Conservation (phyloP, 176 grass and related monocot species). For the Avena eriantha region DNA sequence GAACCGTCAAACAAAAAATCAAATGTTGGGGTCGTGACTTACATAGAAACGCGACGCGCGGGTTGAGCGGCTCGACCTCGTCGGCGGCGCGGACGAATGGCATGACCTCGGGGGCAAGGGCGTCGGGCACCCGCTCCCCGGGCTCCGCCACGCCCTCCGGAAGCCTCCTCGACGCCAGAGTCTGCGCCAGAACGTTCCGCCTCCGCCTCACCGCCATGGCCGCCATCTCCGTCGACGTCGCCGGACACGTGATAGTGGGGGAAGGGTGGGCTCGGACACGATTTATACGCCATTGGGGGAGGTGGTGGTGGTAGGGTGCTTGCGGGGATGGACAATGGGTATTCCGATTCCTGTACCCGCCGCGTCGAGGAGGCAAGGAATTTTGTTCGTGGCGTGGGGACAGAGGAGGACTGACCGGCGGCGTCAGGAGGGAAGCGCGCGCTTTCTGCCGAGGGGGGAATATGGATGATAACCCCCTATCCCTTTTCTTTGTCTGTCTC, state of each 20-base stretch:
- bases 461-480: too few relatives aligned
- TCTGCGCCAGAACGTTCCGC: slow-evolving; percentile 41
- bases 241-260: not conserved
- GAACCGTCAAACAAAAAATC: not conserved
- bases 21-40: not conserved
- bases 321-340: slow-evolving; percentile 37
- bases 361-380: slow-evolving; percentile 51
- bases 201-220: slow-evolving; percentile 27
- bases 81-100: slow-evolving; percentile 63
- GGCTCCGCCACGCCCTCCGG: slow-evolving; percentile 37
- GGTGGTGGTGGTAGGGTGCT: not conserved
- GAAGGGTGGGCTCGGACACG: not conserved
- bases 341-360: slow-evolving; percentile 40
- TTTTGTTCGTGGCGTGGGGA: slow-evolving; percentile 26
- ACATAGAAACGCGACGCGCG: slow-evolving; percentile 58
- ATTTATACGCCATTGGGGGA: slow-evolving; percentile 49
- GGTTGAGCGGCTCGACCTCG: slow-evolving; percentile 48
- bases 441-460: too few relatives aligned
- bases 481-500: too few relatives aligned
- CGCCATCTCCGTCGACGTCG: not conserved
- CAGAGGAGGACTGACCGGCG: not conserved
- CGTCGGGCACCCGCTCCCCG: slow-evolving; percentile 47
- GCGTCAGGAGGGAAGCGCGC: not conserved
- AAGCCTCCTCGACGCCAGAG: slow-evolving; percentile 52
- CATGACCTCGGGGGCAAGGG: slow-evolving; percentile 54